Evolutionary conservation across 2,329 filamentous ascomycete species (phyloP).

Genomic region (Annulohypoxylon truncatum): DNA sequence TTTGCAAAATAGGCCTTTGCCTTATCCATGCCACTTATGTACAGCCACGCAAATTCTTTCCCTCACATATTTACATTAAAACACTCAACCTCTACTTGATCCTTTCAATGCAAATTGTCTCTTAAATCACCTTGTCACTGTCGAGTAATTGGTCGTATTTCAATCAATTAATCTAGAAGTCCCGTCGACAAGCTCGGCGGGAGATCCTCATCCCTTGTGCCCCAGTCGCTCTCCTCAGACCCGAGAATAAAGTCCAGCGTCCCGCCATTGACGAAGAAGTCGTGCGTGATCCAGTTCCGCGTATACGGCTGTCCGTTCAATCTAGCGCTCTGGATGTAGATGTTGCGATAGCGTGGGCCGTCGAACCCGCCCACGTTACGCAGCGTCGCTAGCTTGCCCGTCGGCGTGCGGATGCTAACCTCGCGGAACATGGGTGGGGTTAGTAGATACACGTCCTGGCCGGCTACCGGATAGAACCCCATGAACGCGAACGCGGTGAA

Average conservation of each 20-base stretch:
- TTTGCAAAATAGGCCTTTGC: background rate
- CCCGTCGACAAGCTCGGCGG: constrained; percentile 63
- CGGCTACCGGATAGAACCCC: constrained; percentile 67
- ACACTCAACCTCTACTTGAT: background rate
- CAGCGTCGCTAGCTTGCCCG: constrained; percentile 64
- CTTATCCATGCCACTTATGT: background rate
- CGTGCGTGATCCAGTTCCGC: constrained; percentile 72
- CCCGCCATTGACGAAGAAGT: constrained; percentile 70
- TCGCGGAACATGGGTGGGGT: constrained; percentile 63
- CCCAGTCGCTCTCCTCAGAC: constrained; percentile 66
- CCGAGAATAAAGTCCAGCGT: constrained; percentile 69
- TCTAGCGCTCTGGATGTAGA: constrained; percentile 71
- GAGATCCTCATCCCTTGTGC: constrained; percentile 65
- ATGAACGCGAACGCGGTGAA: constrained; percentile 64
- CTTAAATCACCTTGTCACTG: background rate
- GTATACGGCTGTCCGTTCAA: constrained; percentile 68
- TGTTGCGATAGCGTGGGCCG: constrained; percentile 51
- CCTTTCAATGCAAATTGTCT: background rate
- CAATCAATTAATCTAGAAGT: constrained; percentile 20
- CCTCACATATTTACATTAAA: background rate
- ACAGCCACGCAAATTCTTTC: background rate
- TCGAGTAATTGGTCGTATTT: background rate
- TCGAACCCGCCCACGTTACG: constrained; percentile 53
- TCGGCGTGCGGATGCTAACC: constrained; percentile 52
- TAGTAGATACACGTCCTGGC: constrained; percentile 66